Base-by-base conservation (phyloP, 371 early-diverging fungal genomes). In the Actinomortierella wolfii region DNA sequence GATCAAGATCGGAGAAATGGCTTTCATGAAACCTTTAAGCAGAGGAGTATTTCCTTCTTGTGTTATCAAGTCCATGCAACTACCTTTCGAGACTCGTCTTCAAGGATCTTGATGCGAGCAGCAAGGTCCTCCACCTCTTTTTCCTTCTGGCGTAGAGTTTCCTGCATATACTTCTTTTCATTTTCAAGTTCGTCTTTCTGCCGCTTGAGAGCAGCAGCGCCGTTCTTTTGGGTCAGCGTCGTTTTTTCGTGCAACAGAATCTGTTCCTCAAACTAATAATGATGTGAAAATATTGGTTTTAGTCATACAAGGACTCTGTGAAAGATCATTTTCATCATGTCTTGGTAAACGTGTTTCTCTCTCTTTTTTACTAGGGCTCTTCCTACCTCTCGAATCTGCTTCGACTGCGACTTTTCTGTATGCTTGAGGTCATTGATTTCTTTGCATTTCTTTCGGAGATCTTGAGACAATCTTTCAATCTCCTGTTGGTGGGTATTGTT, bases 301-400 rank as follows among this genome's bases (percentile, higher is more conserved):
- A 41, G 17, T 18, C 17, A 15, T 2, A 20, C 18, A 2, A 2
- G 8, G 20, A 1, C 1, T 13, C 28, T 24, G 40, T 11, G 8
- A 39, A 40, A 50, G 18, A 14, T 20, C 9, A 56, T n/a, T 2
- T 26, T 20, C 15, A 25, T 24, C 55, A 20, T n/a, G n/a, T n/a
- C n/a, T n/a, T n/a, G n/a, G n/a, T n/a, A n/a, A n/a, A n/a, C n/a
- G n/a, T n/a, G n/a, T n/a, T n/a, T n/a, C n/a, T n/a, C n/a, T n/a
- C n/a, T n/a, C n/a, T n/a, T n/a, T n/a, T n/a, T n/a, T n/a, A n/a
- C n/a, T n/a, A n/a, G n/a, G n/a, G n/a, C n/a, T n/a, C n/a, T n/a
- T n/a, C n/a, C n/a, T 57, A 68, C 68, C 43, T 62, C 64, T 41
- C 39, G 40, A 25, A 68, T 68, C 44, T 68, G 68, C 11, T 59